Conservation (phyloP, 2,329 filamentous ascomycete species). For the Alternaria angustiovoidea region DNA sequence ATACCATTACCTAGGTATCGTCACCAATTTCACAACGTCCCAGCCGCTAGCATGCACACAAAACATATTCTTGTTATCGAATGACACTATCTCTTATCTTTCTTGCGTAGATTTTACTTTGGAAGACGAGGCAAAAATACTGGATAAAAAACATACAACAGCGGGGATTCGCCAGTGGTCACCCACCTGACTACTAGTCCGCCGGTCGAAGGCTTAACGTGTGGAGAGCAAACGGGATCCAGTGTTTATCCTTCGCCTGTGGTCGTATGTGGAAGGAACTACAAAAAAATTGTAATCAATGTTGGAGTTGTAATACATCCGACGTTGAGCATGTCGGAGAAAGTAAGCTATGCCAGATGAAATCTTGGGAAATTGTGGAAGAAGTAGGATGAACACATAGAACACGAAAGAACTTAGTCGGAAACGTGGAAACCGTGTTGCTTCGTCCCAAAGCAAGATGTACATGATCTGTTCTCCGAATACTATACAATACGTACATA, state of each 20-base stretch:
- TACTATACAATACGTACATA: background rate
- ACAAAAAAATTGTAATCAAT: background rate
- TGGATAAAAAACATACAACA: constrained; percentile 1
- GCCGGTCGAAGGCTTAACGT: constrained; percentile 16
- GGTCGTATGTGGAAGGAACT: constrained; percentile 11
- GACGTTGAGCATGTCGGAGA: background rate
- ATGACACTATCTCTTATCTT: background rate
- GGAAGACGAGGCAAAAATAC: background rate
- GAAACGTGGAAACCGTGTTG: background rate
- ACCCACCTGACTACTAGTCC: background rate
- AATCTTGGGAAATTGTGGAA: background rate
- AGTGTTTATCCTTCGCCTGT: constrained; percentile 7
- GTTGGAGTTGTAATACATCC: background rate
- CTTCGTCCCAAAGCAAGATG: background rate
- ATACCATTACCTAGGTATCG: too few relatives aligned
- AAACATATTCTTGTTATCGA: background rate
- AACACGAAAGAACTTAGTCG: background rate
- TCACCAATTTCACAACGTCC: background rate
- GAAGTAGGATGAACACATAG: background rate
- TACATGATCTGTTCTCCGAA: background rate
- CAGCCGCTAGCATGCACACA: background rate
- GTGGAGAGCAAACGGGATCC: constrained; percentile 18
- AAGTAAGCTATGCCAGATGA: background rate
- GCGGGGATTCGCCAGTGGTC: background rate
- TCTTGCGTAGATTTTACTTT: background rate